phyloP scores from a whole-genome alignment of 805 yeast species.

The Barnettozyma wickerhamii region DNA sequence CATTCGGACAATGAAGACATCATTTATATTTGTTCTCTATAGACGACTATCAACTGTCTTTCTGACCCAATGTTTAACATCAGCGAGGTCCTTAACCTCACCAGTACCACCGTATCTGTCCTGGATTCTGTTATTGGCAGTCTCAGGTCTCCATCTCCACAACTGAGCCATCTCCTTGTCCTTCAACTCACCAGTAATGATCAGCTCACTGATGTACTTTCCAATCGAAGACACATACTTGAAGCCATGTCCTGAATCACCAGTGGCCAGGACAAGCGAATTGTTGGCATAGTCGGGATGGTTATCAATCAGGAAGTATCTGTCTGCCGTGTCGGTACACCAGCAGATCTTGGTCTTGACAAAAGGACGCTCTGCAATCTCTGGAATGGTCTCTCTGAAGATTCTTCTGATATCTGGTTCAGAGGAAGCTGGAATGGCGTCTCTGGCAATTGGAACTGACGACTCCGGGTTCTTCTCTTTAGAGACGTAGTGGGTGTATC shows the following conservation, averaged over 20 bases:
- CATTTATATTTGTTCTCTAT: no score
- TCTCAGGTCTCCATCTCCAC: slow-evolving; percentile 30
- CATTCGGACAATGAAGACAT: no score
- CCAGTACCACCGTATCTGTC: slow-evolving; percentile 28
- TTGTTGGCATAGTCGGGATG: slow-evolving; percentile 15
- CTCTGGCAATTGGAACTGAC: slow-evolving; percentile 22
- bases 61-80: slow-evolving; percentile 9
- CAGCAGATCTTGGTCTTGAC: slow-evolving; percentile 23
- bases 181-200: slow-evolving; percentile 20
- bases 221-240: slow-evolving; percentile 28
- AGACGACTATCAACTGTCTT: no score
- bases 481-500: slow-evolving; percentile 23
- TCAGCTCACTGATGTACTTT: slow-evolving; percentile 22
- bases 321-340: slow-evolving; percentile 29
- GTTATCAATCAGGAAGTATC: slow-evolving; percentile 20
- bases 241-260: slow-evolving; percentile 30
- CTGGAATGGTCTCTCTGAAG: slow-evolving; percentile 25
- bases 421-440: slow-evolving; percentile 24
- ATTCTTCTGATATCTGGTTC: slow-evolving; percentile 23
- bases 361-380: slow-evolving; percentile 24
- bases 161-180: slow-evolving; percentile 12
- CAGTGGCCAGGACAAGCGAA: slow-evolving; percentile 23
- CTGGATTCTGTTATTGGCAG: slow-evolving; percentile 11
- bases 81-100: slow-evolving; percentile 24
- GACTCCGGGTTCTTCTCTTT: not conserved